Evolutionary conservation across 139 green algal genomes (phyloP).

Genomic region (Asterochloris sp.): DNA sequence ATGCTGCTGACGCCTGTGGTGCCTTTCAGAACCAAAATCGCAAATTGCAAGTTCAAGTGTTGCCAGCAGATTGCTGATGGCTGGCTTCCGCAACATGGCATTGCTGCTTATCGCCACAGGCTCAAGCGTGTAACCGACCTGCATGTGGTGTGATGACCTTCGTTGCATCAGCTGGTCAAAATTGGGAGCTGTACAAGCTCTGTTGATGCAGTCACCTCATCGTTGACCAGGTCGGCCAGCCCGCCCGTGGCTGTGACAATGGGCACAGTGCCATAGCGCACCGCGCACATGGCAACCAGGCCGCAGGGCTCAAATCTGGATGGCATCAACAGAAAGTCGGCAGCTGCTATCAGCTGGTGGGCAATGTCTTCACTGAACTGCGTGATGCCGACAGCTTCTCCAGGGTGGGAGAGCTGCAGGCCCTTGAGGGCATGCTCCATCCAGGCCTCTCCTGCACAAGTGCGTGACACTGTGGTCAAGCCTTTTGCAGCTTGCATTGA

Average conservation of each 20-base stretch:
- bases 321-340: constrained; percentile 76
- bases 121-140: neutral
- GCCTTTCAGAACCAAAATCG: neutral
- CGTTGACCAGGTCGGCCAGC: constrained; percentile 60
- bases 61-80: neutral
- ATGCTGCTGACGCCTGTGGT: neutral
- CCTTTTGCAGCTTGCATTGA: neutral
- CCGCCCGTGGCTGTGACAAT: constrained; percentile 67
- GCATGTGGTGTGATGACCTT: neutral
- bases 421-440: constrained; percentile 54
- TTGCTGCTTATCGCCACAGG: neutral
- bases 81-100: neutral
- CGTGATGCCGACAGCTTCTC: constrained; percentile 49
- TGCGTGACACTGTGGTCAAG: too few relatives aligned
- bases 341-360: constrained; percentile 71
- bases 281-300: constrained; percentile 68
- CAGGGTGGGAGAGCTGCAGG: constrained; percentile 53
- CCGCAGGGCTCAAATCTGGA: constrained; percentile 83
- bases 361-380: constrained; percentile 64
- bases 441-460: constrained; percentile 41
- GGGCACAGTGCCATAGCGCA: constrained; percentile 75
- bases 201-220: constrained; percentile 14
- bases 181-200: neutral
- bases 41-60: neutral
- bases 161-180: neutral